Evolutionary conservation across 345 rosid genomes (phyloP).

Genomic region (Eucalyptus viminalis): DNA sequence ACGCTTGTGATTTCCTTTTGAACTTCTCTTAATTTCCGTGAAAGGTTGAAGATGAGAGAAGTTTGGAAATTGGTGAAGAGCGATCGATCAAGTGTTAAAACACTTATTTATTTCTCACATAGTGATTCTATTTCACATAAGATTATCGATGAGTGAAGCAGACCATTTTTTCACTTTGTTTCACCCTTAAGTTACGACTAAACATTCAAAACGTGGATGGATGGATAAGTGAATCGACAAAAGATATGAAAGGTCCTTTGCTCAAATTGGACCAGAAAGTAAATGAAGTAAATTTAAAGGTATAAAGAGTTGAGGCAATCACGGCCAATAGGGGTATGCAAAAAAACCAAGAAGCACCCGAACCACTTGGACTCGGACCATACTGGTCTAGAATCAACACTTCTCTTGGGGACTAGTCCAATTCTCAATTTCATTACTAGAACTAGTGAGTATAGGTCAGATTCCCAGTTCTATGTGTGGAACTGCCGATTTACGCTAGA

Average conservation of each 20-base stretch:
- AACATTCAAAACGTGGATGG: neutral
- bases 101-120: neutral
- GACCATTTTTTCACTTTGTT: neutral
- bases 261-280: neutral
- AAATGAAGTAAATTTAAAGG: too few species aligned
- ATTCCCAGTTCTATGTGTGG: neutral
- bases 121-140: neutral
- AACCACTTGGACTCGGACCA: neutral
- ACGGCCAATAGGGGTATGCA: too few species aligned
- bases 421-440: neutral
- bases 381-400: rapidly evolving
- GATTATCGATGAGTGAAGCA: neutral
- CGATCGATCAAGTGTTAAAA: neutral
- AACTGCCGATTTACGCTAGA: rapidly evolving
- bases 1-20: neutral
- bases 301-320: neutral
- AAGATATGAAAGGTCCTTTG: neutral
- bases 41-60: neutral
- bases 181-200: neutral
- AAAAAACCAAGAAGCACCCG: neutral
- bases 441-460: neutral
- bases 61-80: neutral
- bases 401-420: rapidly evolving
- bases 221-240: neutral
- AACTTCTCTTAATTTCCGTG: neutral